Evolutionary conservation across 345 rosid genomes (phyloP), one percentile per base, ranked within the genome.

Genomic region (Pseudoturritis turrita): DNA sequence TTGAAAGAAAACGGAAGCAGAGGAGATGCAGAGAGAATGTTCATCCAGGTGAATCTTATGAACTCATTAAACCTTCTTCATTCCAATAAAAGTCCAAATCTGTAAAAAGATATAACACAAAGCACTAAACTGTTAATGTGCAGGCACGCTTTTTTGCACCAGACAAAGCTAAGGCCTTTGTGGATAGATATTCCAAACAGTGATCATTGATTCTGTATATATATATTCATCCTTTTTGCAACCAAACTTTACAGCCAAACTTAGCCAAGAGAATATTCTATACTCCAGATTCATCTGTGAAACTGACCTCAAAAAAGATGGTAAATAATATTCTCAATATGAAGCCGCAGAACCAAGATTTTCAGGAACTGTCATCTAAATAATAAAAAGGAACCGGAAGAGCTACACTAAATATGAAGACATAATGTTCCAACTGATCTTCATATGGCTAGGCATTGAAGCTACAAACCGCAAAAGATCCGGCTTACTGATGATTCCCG

Each of bases 11-110:
- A 91, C 70, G 95, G 97, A 41, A 91, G 78, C 49, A 72, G 69
- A 40, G 97, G 96, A 65, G 97, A 86, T 55, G 95, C 98, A 22
- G 96, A 88, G 86, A 91, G 98, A 84, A 94, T 94, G 98, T 91
- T 94, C 80, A 94, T 94, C 55, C 98, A 94, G 77, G 98, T 94
- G 73, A 88, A 83, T 68, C 60, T 26, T 56, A 25, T 55, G 15
- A 60, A 74, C 60, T 26, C 13, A 14, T 37, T 35, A 23, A 61
- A 28, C 45, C 41, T 19, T 57, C 40, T 15, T 52, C 25, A 9
- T 31, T 58, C 25, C 56, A 39, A 26, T 36, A 70, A 28, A 17
- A 6, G 9, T 18, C 40, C 17, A 35, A 51, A 13, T 21, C 13
- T 60, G 25, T 36, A 10, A 28, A 51, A 31, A 13, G 9, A 7